Percentiles rank a stretch among this genome's conserved stretches.
These are phyloP conservation scores for Pestalotiopsis sp. DNA, from an alignment of 2,329 filamentous ascomycete genomes.

Conservation along the genomic window DNA sequence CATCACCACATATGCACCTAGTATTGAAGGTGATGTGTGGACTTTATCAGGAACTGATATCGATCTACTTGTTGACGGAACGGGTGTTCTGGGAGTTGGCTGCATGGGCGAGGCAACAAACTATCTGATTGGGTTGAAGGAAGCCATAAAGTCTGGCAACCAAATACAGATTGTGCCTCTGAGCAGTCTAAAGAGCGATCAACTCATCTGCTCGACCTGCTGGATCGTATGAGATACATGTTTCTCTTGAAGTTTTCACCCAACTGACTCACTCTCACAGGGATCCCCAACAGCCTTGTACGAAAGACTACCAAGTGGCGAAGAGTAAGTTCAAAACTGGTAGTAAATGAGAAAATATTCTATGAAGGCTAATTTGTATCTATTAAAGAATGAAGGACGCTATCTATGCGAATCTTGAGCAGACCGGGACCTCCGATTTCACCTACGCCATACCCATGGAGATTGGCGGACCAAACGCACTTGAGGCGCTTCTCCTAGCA, in stretches of 20 bases:
- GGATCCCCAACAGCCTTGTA: not conserved
- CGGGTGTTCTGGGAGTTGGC: not conserved
- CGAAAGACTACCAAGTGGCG: not conserved
- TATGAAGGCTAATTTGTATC: not conserved
- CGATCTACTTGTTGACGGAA: not conserved
- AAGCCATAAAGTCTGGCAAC: not conserved
- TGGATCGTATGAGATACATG: not conserved
- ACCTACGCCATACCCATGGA: not conserved
- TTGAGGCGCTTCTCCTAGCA: not conserved
- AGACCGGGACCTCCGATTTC: not conserved
- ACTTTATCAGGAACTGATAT: not conserved
- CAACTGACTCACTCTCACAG: not conserved
- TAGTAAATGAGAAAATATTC: not conserved
- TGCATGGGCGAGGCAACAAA: not conserved
- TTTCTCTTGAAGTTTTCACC: not conserved
- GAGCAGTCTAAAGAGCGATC: not conserved
- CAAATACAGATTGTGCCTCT: not conserved
- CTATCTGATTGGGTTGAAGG: not conserved
- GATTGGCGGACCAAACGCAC: constrained; percentile 5
- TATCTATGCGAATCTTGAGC: not conserved
- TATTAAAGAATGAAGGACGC: not conserved
- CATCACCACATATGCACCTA: not conserved
- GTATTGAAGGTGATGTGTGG: not conserved
- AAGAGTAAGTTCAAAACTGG: not conserved
- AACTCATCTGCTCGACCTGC: not conserved